Evolutionary conservation across 164 flowering plant species (phyloP).

Genomic region (Houttuynia cordata): DNA sequence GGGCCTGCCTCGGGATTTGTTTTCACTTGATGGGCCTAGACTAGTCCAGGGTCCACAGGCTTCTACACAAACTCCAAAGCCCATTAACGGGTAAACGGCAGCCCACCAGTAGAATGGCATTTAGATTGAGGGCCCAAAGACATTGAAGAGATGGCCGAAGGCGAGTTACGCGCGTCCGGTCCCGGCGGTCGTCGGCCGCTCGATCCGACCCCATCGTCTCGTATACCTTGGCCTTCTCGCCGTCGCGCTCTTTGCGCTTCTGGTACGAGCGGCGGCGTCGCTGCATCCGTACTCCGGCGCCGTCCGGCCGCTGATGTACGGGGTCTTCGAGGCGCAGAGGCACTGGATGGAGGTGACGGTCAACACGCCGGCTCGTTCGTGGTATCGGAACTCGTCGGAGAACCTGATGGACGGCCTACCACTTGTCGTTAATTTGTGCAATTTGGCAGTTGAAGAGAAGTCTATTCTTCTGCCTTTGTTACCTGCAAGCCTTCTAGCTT

Average conservation of each 20-base stretch:
- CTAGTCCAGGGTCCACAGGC: too few relatives aligned
- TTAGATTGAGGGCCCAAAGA: neutral
- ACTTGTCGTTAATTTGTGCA: too few relatives aligned
- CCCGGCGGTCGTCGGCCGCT: too few relatives aligned
- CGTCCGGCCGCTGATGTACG: slow-evolving; percentile 71
- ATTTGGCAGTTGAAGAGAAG: slow-evolving; percentile 82
- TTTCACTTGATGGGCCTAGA: too few relatives aligned
- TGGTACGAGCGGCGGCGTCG: slow-evolving; percentile 53
- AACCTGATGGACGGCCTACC: slow-evolving; percentile 88
- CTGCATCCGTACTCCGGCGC: slow-evolving; percentile 83
- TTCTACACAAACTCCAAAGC: too few relatives aligned
- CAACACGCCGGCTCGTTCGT: slow-evolving; percentile 46
- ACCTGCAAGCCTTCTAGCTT: slow-evolving; percentile 73
- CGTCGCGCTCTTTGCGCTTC: slow-evolving; percentile 34
- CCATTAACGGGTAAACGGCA: too few relatives aligned
- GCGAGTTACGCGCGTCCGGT: neutral
- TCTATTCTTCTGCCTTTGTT: slow-evolving; percentile 83
- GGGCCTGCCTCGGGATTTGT: too few relatives aligned
- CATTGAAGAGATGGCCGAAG: neutral
- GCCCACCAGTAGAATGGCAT: too few relatives aligned
- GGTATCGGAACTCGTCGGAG: slow-evolving; percentile 60
- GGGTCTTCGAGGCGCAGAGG: slow-evolving; percentile 91
- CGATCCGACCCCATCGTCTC: too few relatives aligned
- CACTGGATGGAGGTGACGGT: slow-evolving; percentile 98
- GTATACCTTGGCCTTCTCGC: neutral